These are phyloP conservation scores for Stevia rebaudiana DNA, from an alignment of 140 eudicot species.

Conservation along the genomic window DNA sequence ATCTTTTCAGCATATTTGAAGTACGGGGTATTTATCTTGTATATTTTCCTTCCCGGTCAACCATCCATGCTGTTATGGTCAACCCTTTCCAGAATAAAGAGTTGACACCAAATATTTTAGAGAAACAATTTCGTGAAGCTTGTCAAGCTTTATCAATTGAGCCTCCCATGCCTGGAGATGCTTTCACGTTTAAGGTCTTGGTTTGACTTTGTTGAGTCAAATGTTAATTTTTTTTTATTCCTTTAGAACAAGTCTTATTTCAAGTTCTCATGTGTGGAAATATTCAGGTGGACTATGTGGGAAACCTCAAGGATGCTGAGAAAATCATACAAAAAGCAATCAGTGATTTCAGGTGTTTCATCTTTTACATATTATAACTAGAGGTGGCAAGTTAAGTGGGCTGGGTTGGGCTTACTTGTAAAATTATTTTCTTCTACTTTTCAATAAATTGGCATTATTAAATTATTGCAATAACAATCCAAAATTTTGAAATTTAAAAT, in stretches of 20 bases:
- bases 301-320: conserved; percentile 68
- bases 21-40: conserved; percentile 72
- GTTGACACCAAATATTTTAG: conserved; percentile 54
- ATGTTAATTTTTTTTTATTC: neutral
- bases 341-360: conserved; percentile 62
- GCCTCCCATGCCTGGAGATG: conserved; percentile 46
- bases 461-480: neutral
- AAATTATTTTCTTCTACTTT: neutral
- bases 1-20: conserved; percentile 61
- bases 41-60: conserved; percentile 71
- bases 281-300: conserved; percentile 81
- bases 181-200: conserved; percentile 60
- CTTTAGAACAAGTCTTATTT: neutral
- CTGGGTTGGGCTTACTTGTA: conserved; percentile 1
- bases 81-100: conserved; percentile 75
- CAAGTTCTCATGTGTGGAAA: conserved; percentile 2
- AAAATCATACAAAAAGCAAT: conserved; percentile 61
- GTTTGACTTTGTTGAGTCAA: neutral
- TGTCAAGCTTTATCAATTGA: conserved; percentile 62
- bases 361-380: conserved; percentile 1
- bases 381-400: neutral
- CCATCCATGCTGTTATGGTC: conserved; percentile 62
- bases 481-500: neutral
- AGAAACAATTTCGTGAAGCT: conserved; percentile 80
- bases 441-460: neutral